Evolutionary conservation across 306 rosid species (phyloP).

Genomic region (Ormosia emarginata): DNA sequence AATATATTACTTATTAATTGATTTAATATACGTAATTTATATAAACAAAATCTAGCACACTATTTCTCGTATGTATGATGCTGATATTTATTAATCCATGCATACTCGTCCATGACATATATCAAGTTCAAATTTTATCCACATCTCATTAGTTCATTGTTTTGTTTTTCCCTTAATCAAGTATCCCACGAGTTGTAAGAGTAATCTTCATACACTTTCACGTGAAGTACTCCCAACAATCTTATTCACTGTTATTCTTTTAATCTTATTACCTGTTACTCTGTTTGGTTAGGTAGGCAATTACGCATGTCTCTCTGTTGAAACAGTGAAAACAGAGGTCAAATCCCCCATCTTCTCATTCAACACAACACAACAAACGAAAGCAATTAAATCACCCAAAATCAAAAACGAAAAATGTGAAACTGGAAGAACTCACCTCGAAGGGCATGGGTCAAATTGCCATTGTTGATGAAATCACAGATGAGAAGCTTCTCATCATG

Average conservation of each 20-base stretch:
- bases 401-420: not conserved
- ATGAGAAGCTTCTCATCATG: slow-evolving; percentile 95
- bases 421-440: slow-evolving; percentile 52
- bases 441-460: slow-evolving; percentile 69
- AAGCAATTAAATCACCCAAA: not conserved
- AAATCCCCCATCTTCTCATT: not conserved
- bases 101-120: not conserved
- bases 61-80: not conserved
- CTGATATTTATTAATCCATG: not conserved
- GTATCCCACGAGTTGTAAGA: too few species aligned
- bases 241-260: too few species aligned
- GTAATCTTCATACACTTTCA: too few species aligned
- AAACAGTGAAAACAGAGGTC: not conserved
- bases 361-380: not conserved
- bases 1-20: too few species aligned
- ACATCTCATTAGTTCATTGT: not conserved
- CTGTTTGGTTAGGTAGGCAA: too few species aligned
- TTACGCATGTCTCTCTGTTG: not conserved
- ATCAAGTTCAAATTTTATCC: not conserved
- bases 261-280: too few species aligned
- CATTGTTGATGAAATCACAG: slow-evolving; percentile 87
- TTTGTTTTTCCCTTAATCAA: too few species aligned
- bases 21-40: too few species aligned
- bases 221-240: too few species aligned
- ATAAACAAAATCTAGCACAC: too few species aligned